Conservation (phyloP, 2,329 filamentous ascomycete species). For the Clonostachys sp. region DNA sequence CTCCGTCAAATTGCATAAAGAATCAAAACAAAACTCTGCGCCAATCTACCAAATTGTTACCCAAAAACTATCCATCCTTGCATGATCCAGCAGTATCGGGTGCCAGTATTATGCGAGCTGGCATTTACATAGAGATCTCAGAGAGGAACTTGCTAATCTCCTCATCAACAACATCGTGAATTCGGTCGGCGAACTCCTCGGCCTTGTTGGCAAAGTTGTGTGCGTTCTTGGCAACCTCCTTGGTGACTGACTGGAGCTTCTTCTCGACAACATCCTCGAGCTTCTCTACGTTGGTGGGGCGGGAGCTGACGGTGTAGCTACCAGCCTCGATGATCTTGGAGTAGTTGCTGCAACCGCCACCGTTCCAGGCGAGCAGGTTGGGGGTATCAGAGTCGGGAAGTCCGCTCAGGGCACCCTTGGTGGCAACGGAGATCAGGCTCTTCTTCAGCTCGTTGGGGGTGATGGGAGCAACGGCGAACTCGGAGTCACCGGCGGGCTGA, state of each 20-base stretch:
- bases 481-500: slow-evolving; percentile 84
- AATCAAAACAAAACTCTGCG: not conserved
- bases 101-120: not conserved
- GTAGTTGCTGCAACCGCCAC: slow-evolving; percentile 92
- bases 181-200: slow-evolving; percentile 59
- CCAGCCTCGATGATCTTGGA: slow-evolving; percentile 72
- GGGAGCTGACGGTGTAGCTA: slow-evolving; percentile 57
- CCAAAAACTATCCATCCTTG: not conserved
- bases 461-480: slow-evolving; percentile 83
- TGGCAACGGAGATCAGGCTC: slow-evolving; percentile 79
- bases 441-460: slow-evolving; percentile 93
- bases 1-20: not conserved
- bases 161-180: slow-evolving; percentile 56
- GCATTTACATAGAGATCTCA: slow-evolving; percentile 36
- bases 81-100: not conserved
- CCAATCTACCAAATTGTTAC: not conserved
- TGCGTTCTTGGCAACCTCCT: slow-evolving; percentile 49
- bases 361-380: slow-evolving; percentile 99
- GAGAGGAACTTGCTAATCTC: slow-evolving; percentile 57
- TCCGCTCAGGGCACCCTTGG: slow-evolving; percentile 70
- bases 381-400: slow-evolving; percentile 74
- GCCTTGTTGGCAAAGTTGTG: slow-evolving; percentile 50
- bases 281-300: slow-evolving; percentile 47
- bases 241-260: slow-evolving; percentile 54
- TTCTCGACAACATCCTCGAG: slow-evolving; percentile 56